These are phyloP conservation scores for Hygrocybe punicea DNA, from an alignment of 768 basidiomycete species.

Conservation along the genomic window DNA sequence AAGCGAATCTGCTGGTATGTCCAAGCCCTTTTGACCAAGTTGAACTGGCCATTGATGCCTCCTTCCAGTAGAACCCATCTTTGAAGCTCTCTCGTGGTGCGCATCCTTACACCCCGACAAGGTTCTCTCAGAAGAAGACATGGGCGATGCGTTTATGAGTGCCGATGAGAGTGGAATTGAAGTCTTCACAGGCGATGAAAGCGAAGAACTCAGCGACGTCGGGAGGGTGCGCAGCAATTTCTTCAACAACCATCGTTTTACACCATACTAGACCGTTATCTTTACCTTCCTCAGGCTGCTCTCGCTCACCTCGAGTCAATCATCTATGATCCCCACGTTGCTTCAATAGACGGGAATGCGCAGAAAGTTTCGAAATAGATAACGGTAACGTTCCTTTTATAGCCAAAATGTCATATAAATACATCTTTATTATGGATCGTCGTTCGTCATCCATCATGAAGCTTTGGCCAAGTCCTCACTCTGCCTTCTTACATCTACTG, in stretches of 20 bases:
- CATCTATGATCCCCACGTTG: slow-evolving; percentile 53
- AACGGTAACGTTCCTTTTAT: too few species aligned
- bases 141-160: slow-evolving; percentile 57
- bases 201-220: slow-evolving; percentile 76
- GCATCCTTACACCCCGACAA: slow-evolving; percentile 82
- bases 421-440: not conserved
- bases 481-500: slow-evolving; percentile 13
- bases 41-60: not conserved
- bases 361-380: too few species aligned
- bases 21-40: not conserved
- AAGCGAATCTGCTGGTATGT: slow-evolving; percentile 57
- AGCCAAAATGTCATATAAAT: not conserved
- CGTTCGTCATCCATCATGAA: not conserved
- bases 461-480: not conserved
- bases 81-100: slow-evolving; percentile 81
- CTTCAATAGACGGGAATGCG: not conserved
- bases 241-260: slow-evolving; percentile 68
- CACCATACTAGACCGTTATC: slow-evolving; percentile 71
- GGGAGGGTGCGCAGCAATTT: slow-evolving; percentile 95
- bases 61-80: slow-evolving; percentile 71
- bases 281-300: slow-evolving; percentile 55
- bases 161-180: slow-evolving; percentile 48
- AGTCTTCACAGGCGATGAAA: slow-evolving; percentile 53
- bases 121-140: slow-evolving; percentile 39
- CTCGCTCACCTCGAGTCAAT: slow-evolving; percentile 81